A percentile compares a stretch with the other conserved stretches of the same genome.
These are phyloP conservation scores for Solanum sejunctum DNA, from an alignment of 257 asterid species.

Conservation along the genomic window DNA sequence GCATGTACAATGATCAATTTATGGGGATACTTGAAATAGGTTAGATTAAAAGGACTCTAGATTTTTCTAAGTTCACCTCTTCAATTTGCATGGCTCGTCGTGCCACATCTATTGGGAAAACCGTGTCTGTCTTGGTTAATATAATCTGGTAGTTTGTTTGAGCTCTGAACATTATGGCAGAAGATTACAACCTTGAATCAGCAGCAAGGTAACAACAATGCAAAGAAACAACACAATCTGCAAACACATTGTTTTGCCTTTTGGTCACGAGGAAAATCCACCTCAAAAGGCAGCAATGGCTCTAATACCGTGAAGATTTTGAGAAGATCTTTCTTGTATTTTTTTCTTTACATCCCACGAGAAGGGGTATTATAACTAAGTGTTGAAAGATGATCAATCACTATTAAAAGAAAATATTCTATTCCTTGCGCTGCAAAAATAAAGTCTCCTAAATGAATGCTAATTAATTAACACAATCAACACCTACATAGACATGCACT, in stretches of 20 bases:
- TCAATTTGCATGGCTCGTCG: conserved; percentile 96
- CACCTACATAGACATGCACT: not conserved
- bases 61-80: conserved; percentile 42
- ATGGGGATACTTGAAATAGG: not conserved
- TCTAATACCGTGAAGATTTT: not conserved
- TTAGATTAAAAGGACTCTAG: not conserved
- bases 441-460: not conserved
- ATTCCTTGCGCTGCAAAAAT: not conserved
- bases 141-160: conserved; percentile 84
- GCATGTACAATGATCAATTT: not conserved
- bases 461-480: not conserved
- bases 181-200: not conserved
- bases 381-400: not conserved
- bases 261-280: not conserved
- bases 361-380: not conserved
- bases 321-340: not conserved
- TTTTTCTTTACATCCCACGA: not conserved
- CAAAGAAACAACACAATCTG: not conserved
- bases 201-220: not conserved
- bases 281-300: not conserved
- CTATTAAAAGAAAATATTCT: not conserved
- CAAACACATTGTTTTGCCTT: not conserved
- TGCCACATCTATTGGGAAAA: conserved; percentile 88
- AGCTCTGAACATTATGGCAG: conserved; percentile 34
- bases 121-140: conserved; percentile 81